phyloP scores from a whole-genome alignment of 768 basidiomycete genomes.

The Daedalea quercina region DNA sequence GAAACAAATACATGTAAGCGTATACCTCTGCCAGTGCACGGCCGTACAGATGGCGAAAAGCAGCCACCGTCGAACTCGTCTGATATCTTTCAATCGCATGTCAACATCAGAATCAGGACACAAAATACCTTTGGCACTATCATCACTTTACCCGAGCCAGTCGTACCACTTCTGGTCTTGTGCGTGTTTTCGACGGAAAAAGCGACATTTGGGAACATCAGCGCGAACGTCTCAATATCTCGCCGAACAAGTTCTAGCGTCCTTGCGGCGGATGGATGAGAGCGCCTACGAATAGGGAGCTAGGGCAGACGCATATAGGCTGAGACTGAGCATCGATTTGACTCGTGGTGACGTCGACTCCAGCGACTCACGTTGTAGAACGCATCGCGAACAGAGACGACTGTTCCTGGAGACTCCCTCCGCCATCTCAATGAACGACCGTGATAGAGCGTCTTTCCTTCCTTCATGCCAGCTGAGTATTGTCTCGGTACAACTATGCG shows the following conservation, averaged over 20 bases:
- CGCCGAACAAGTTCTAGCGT: conserved; percentile 63
- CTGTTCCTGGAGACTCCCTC: conserved; percentile 69
- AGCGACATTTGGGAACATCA: conserved; percentile 63
- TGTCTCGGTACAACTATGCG: background rate
- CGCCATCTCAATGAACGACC: conserved; percentile 75
- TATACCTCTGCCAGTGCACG: conserved; percentile 62
- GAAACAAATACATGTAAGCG: background rate
- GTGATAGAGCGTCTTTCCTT: conserved; percentile 56
- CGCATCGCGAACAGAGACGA: conserved; percentile 78
- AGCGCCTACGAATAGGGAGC: conserved; percentile 76
- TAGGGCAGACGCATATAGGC: conserved; percentile 22
- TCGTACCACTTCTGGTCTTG: conserved; percentile 27
- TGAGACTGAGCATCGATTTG: too few species aligned
- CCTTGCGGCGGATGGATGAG: conserved; percentile 53
- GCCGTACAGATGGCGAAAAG: conserved; percentile 74
- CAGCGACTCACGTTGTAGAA: conserved; percentile 72
- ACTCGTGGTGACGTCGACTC: background rate
- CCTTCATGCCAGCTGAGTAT: conserved; percentile 32
- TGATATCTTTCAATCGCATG: conserved; percentile 20
- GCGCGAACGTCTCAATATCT: conserved; percentile 66
- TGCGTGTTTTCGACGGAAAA: conserved; percentile 61
- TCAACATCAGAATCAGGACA: background rate
- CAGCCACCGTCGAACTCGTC: conserved; percentile 56
- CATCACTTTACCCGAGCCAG: conserved; percentile 40
- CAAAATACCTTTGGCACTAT: conserved; percentile 57